phyloP scores from a whole-genome alignment of 2,329 filamentous ascomycete genomes.

The Aspergillus hiratsukae region DNA sequence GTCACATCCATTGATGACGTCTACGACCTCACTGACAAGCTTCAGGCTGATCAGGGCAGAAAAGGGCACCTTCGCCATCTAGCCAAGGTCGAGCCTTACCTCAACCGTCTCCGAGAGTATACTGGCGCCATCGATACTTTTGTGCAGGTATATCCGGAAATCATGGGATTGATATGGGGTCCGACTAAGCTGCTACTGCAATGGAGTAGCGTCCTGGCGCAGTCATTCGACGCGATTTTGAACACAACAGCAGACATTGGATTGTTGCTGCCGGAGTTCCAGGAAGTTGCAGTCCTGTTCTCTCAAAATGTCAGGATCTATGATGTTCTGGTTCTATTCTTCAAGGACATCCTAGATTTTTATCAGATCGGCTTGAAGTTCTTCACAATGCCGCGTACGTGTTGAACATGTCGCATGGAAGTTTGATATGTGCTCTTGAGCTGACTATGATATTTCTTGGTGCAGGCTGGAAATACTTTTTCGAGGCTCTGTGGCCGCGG shows the following conservation, averaged over 20 bases:
- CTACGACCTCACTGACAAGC: constrained; percentile 4
- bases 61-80: constrained; percentile 1
- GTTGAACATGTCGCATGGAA: neutral
- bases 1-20: constrained; percentile 1
- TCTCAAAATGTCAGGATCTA: neutral
- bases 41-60: neutral
- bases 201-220: neutral
- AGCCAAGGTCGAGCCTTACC: neutral
- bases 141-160: neutral
- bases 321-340: constrained; percentile 26
- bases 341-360: constrained; percentile 35
- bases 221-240: constrained; percentile 2
- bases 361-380: constrained; percentile 29
- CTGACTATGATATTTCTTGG: too few species aligned
- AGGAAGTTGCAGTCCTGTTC: constrained; percentile 1
- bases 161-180: constrained; percentile 4
- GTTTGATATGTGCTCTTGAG: too few species aligned
- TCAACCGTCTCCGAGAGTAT: constrained; percentile 1
- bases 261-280: constrained; percentile 5
- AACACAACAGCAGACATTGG: constrained; percentile 8
- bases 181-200: constrained; percentile 1
- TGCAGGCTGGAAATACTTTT: constrained; percentile 7
- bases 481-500: constrained; percentile 4
- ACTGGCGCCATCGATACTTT: neutral
- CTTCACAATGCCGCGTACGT: constrained; percentile 24